A percentile compares a stretch with the other conserved stretches of the same genome.
phyloP scores from a whole-genome alignment of 208 protist genomes.

The Acanthamoeba sp. region DNA sequence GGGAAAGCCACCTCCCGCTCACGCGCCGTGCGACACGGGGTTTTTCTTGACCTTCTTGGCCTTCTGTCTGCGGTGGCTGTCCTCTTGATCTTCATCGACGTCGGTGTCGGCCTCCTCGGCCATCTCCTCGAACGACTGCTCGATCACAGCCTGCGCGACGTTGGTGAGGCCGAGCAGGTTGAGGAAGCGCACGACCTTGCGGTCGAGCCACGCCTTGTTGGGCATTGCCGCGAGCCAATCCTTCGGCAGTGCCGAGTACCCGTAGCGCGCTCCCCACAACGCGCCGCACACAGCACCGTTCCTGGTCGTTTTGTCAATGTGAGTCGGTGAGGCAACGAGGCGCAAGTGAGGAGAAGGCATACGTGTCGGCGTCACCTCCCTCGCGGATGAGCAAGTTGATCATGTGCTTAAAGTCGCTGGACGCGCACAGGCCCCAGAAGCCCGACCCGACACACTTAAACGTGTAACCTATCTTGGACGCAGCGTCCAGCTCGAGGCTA shows the following conservation, averaged over 20 bases:
- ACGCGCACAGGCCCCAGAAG: constrained; percentile 78
- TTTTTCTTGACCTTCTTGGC: not conserved
- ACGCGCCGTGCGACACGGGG: too few species aligned
- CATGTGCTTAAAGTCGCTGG: constrained; percentile 79
- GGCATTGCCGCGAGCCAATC: constrained; percentile 79
- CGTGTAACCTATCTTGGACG: constrained; percentile 80
- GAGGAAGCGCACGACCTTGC: constrained; percentile 71
- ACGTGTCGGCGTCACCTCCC: constrained; percentile 86
- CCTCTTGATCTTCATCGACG: not conserved
- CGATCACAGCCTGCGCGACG: not conserved
- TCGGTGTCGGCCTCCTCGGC: not conserved
- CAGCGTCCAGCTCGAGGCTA: constrained; percentile 72
- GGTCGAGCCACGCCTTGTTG: constrained; percentile 82
- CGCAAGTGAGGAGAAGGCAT: constrained; percentile 61
- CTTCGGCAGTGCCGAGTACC: constrained; percentile 75
- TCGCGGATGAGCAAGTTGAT: constrained; percentile 80
- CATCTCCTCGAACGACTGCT: not conserved
- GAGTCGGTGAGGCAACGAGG: not conserved
- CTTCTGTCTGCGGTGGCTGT: not conserved
- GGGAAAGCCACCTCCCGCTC: too few species aligned
- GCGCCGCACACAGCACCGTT: constrained; percentile 82
- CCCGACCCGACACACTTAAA: constrained; percentile 82
- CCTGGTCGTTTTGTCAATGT: not conserved
- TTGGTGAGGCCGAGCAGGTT: constrained; percentile 41
- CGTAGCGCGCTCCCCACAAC: constrained; percentile 74